Evolutionary conservation across 2,329 filamentous ascomycete species (phyloP).

Genomic region (Penicillium janthinellum): DNA sequence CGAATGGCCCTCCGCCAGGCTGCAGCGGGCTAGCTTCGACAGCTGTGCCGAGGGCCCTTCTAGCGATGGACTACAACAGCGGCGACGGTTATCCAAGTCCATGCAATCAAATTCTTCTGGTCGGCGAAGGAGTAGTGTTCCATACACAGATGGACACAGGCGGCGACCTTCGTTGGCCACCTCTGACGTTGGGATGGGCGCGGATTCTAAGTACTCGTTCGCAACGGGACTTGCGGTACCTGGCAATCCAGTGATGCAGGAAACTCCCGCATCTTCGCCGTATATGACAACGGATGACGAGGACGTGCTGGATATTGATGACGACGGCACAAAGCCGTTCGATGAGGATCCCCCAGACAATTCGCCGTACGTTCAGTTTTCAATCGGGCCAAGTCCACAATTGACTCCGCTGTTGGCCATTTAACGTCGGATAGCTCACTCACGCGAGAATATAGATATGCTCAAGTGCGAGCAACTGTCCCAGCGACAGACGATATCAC

Average conservation of each 20-base stretch:
- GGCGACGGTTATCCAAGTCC: constrained; percentile 1
- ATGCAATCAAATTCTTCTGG: constrained; percentile 20
- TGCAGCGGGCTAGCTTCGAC: constrained; percentile 15
- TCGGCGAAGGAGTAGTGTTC: constrained; percentile 20
- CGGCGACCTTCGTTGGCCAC: constrained; percentile 32
- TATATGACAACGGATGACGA: constrained; percentile 27
- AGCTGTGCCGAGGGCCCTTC: constrained; percentile 20
- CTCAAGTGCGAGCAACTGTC: constrained; percentile 79
- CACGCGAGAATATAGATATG: constrained; percentile 50
- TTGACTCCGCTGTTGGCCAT: not conserved
- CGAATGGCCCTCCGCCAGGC: not conserved
- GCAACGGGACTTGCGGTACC: constrained; percentile 31
- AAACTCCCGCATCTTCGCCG: constrained; percentile 27
- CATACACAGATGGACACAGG: constrained; percentile 16
- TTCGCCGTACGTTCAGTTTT: constrained; percentile 26
- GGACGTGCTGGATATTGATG: constrained; percentile 31
- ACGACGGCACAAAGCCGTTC: constrained; percentile 32
- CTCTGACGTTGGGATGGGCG: constrained; percentile 36
- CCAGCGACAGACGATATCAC: constrained; percentile 72
- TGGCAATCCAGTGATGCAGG: constrained; percentile 28
- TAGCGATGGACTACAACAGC: constrained; percentile 4
- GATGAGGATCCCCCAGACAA: constrained; percentile 41
- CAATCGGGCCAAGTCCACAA: not conserved
- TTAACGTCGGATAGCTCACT: not conserved
- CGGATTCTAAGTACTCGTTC: constrained; percentile 37